Base-by-base conservation (phyloP, 176 grass and related monocot genomes). In the Bromus sterilis region DNA sequence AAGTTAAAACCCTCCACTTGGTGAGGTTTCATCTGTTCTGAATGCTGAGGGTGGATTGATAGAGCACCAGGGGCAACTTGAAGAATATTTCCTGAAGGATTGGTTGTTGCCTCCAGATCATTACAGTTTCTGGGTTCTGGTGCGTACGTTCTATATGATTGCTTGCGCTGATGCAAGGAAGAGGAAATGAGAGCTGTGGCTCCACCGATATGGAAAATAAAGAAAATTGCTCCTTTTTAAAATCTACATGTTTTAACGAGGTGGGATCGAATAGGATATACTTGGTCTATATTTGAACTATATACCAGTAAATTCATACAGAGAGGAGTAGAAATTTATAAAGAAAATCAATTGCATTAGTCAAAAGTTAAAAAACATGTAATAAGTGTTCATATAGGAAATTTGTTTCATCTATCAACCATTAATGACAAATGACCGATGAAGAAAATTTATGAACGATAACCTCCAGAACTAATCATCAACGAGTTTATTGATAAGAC, bases 1-100 rank as follows among this genome's bases (percentile, higher is more conserved):
- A 97, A 97, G 41, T 93, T 89, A 71, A 97, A 93, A 30, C 94
- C 89, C 80, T 97, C 91, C 31, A 93, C 53, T 53, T 97, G 94
- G 70, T 97, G 94, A 34, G 94, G 89, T 81, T 85, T 97, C 82
- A 93, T 97, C 28, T 88, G 84, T 77, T 93, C 82, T 43, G 63
- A 72, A 78, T 97, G 91, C 66, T 69, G 88, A 78, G 94, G 78
- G 75, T 91, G 82, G 40, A 97, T 83, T 62, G 76, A 78, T 18
- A 93, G 71, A 37, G 62, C 39, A 35, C 84, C 23, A 78, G 35
- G 42, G 36, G 24, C 71, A 7, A 89, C 59, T 80, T 80, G 63
- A 34, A 86, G 55, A 55, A 69, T 83, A 43, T 18, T 51, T 56
- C 44, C 75, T 44, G 23, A 44, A 66, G 56, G 56, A 44, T 87